These are phyloP conservation scores for Cardiospermum halicacabum DNA, from an alignment of 345 rosid species.

Conservation along the genomic window DNA sequence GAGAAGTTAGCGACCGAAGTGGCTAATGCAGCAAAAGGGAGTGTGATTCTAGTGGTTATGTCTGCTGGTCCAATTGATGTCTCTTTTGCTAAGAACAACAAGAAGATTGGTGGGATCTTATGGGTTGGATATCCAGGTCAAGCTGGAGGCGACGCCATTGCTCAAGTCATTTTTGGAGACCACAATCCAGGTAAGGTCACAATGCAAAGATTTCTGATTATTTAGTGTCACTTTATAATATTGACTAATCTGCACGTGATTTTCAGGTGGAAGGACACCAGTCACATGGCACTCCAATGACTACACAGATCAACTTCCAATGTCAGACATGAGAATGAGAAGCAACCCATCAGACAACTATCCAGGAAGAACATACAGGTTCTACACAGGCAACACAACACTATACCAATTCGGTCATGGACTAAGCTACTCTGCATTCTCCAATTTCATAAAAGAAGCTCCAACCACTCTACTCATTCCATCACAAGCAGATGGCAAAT, in stretches of 20 bases:
- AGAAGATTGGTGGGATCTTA: conserved; percentile 31
- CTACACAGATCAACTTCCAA: conserved; percentile 33
- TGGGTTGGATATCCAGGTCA: conserved; percentile 61
- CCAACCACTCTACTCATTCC: conserved; percentile 25
- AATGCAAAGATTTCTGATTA: too few species aligned
- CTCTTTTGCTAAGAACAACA: conserved; percentile 28
- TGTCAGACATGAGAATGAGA: conserved; percentile 60
- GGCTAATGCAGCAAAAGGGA: conserved; percentile 25
- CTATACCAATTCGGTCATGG: conserved; percentile 46
- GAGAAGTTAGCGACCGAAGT: conserved; percentile 35
- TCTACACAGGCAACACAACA: conserved; percentile 32
- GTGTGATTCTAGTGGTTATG: conserved; percentile 38
- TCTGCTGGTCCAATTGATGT: conserved; percentile 46
- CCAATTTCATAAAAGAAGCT: conserved; percentile 30
- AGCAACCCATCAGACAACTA: conserved; percentile 22
- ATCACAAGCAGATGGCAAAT: conserved; percentile 7
- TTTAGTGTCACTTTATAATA: not conserved
- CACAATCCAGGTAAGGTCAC: conserved; percentile 41
- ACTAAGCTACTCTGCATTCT: conserved; percentile 44
- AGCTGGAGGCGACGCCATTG: conserved; percentile 50
- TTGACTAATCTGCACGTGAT: not conserved
- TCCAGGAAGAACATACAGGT: conserved; percentile 54
- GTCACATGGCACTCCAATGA: conserved; percentile 47
- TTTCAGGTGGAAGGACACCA: conserved; percentile 45
- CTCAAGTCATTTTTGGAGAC: conserved; percentile 45